phyloP scores from a whole-genome alignment of 139 green algal genomes.

The Picochlorum costavermella region DNA sequence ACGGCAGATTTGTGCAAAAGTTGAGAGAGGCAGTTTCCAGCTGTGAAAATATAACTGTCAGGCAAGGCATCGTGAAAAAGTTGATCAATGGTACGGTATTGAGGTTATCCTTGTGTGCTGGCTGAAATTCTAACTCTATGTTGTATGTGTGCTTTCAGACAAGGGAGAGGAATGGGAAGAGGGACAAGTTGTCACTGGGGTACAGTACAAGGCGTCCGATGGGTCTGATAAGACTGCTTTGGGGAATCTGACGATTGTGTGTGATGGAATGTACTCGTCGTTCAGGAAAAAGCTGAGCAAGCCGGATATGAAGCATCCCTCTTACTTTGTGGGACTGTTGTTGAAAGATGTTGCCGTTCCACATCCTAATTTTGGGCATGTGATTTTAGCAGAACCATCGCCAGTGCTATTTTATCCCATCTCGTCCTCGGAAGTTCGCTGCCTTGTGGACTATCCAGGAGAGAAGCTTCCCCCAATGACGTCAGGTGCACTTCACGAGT shows the following conservation, averaged over 20 bases:
- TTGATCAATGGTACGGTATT: slow-evolving; percentile 47
- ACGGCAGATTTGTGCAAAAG: slow-evolving; percentile 90
- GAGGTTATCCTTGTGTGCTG: not conserved
- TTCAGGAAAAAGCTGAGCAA: slow-evolving; percentile 67
- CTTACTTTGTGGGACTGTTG: slow-evolving; percentile 90
- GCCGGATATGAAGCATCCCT: slow-evolving; percentile 68
- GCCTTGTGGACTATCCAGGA: slow-evolving; percentile 87
- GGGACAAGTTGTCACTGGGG: slow-evolving; percentile 75
- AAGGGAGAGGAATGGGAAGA: slow-evolving; percentile 61
- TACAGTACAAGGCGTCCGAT: slow-evolving; percentile 62
- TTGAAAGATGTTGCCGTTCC: slow-evolving; percentile 65
- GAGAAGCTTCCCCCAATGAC: slow-evolving; percentile 47
- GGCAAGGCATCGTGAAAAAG: slow-evolving; percentile 56
- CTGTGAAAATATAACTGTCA: slow-evolving; percentile 48
- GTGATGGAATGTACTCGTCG: slow-evolving; percentile 95
- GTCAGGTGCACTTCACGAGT: slow-evolving; percentile 47
- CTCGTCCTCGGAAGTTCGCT: slow-evolving; percentile 72
- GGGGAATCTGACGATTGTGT: slow-evolving; percentile 83
- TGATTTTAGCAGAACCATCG: slow-evolving; percentile 87
- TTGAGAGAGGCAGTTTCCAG: slow-evolving; percentile 58
- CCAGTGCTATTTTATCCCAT: slow-evolving; percentile 99
- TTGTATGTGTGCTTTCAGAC: not conserved
- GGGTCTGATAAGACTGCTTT: slow-evolving; percentile 36
- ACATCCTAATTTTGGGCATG: slow-evolving; percentile 83
- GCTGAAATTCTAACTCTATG: not conserved